Percentiles rank a stretch among this genome's conserved stretches.
Conservation (phyloP, 2,329 filamentous ascomycete genomes). For the Immersiporthe knoxdaviesiana region DNA sequence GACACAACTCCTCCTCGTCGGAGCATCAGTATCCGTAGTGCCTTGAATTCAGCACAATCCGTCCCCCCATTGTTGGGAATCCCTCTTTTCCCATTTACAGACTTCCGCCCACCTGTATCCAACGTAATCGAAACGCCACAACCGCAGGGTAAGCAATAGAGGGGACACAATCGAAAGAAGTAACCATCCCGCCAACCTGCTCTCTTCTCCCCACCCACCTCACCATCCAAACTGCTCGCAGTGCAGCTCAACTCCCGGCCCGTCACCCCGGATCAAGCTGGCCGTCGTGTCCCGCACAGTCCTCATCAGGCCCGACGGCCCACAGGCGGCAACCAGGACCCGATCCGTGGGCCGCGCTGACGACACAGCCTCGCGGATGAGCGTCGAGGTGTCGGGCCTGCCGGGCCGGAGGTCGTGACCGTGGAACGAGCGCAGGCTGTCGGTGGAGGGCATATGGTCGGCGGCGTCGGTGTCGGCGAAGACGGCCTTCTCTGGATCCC, state of each 20-base stretch:
- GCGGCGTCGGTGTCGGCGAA: too few species aligned
- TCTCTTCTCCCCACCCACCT: constrained; percentile 5
- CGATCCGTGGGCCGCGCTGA: constrained; percentile 41
- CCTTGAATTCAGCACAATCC: neutral
- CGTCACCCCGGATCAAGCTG: constrained; percentile 46
- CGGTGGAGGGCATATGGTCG: constrained; percentile 10
- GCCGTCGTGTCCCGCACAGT: constrained; percentile 50
- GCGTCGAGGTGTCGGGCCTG: constrained; percentile 45
- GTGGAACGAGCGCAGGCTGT: constrained; percentile 26
- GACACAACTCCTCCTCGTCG: neutral
- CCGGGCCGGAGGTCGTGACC: constrained; percentile 41
- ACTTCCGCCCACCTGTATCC: neutral
- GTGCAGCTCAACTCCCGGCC: constrained; percentile 55
- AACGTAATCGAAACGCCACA: neutral
- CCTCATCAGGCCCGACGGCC: constrained; percentile 49
- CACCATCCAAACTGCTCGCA: constrained; percentile 55
- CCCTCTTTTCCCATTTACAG: too few species aligned
- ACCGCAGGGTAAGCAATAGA: neutral
- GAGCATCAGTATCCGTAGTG: neutral
- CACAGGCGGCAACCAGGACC: constrained; percentile 52
- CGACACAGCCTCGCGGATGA: constrained; percentile 44
- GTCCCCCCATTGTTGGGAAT: neutral
- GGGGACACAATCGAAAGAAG: neutral
- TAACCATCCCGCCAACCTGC: neutral
- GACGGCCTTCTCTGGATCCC: constrained; percentile 19